Conservation (phyloP, 176 grass and related monocot species). For the Avena atlantica region DNA sequence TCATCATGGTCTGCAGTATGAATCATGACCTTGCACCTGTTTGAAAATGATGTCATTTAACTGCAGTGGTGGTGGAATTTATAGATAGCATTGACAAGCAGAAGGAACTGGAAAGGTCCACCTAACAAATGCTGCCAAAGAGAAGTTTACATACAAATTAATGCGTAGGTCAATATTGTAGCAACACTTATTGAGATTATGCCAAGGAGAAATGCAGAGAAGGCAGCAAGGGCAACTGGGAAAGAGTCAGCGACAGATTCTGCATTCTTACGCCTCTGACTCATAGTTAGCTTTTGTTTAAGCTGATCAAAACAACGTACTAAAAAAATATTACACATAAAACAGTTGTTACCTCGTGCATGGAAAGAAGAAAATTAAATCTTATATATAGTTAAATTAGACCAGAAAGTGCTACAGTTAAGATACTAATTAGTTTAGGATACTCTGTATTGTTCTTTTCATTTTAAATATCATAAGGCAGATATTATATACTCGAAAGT, state of each 20-base stretch:
- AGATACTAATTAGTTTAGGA: too few species aligned
- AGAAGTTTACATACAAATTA: slow-evolving; percentile 67
- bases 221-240: slow-evolving; percentile 74
- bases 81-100: slow-evolving; percentile 10
- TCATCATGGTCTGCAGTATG: slow-evolving; percentile 68
- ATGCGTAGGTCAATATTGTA: slow-evolving; percentile 86
- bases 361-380: not conserved
- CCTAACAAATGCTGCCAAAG: not conserved
- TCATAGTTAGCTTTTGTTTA: slow-evolving; percentile 66
- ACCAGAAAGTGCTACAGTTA: too few species aligned
- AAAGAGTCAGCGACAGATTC: slow-evolving; percentile 50
- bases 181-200: slow-evolving; percentile 88
- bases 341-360: not conserved
- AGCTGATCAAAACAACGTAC: slow-evolving; percentile 98
- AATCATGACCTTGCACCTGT: slow-evolving; percentile 98
- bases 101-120: not conserved
- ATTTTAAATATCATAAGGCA: too few species aligned
- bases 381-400: too few species aligned
- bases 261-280: slow-evolving; percentile 44
- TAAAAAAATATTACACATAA: slow-evolving; percentile 45
- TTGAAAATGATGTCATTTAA: slow-evolving; percentile 15
- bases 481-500: too few species aligned
- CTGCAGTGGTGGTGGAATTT: slow-evolving; percentile 15
- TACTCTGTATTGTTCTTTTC: too few species aligned
- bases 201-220: slow-evolving; percentile 82